Evolutionary conservation across 169 alveolate genomes (phyloP), one percentile per base, ranked within the genome.

Genomic region (Eimeria tenella): DNA sequence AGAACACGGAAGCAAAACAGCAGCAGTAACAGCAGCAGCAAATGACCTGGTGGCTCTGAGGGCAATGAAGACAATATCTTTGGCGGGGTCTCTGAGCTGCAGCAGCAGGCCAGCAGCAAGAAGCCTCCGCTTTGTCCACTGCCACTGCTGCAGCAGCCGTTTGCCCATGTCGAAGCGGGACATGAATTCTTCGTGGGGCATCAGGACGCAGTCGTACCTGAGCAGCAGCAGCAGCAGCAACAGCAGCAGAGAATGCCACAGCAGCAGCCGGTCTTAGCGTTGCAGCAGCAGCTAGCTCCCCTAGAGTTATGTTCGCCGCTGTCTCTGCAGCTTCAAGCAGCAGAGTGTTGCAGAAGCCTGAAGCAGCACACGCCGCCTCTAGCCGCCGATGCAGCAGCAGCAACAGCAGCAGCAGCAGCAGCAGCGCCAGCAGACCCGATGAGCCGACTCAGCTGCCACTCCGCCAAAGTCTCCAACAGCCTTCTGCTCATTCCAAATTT

Each of bases 401-500:
- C 23, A 63, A 17, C 77, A 17, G 9, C 77, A 68, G 77, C 52
- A 68, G 50, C 77, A 68, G 77, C 77, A 68, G 42, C 77, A 68
- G 50, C 52, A 68, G 52, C 77, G 19, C 50, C 52, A 68, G 13
- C 77, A 68, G 50, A 58, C 84, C 84, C 84, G 84, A 74, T 31
- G 42, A 74, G 58, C 84, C 84, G 21, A 60, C 84, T 74, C 15
- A 74, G 84, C 62, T 74, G 84, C 84, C 84, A 74, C 62, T 74
- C 84, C 4, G 84, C 84, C 6, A 74, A 56, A 6, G 62, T 15
- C 58, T 74, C 62, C 62, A 74, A 53, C 55, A 74, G 60, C 84
- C 42, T 49, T n/a, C 62, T 31, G 21, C 62, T 74, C 17, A 74
- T 8, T 6, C 25, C 19, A 6, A n/a, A 13, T 3, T n/a, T 6